Percentiles rank a stretch among this genome's conserved stretches.
Evolutionary conservation across 2,329 filamentous ascomycete species (phyloP).

Genomic region (Exophiala viscosa): DNA sequence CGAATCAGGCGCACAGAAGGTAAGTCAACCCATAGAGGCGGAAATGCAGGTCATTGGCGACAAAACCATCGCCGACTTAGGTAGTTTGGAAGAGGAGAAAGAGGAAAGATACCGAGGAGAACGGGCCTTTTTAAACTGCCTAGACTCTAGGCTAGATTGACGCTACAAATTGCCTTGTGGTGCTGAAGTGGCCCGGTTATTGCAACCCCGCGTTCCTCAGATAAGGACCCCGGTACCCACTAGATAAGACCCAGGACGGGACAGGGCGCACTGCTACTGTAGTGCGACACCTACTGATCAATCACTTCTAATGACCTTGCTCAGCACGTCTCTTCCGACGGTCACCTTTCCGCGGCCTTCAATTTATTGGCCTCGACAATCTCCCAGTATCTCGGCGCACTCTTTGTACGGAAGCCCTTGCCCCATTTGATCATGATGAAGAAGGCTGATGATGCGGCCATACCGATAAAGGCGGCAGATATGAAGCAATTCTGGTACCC

Average conservation of each 20-base stretch:
- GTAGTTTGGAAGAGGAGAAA: no score
- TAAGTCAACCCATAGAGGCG: no score
- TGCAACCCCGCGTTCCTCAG: neutral
- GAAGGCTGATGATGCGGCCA: constrained; percentile 38
- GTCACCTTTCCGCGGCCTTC: neutral
- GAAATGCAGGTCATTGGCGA: no score
- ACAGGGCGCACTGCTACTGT: no score
- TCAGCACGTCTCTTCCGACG: neutral
- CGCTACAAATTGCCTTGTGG: no score
- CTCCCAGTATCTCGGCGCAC: constrained; percentile 37
- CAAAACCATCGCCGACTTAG: no score
- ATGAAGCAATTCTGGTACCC: constrained; percentile 42
- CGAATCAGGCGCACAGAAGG: neutral
- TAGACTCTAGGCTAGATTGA: no score
- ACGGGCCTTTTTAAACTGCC: no score
- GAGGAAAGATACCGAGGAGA: no score
- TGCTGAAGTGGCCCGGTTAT: no score
- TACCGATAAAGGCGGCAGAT: constrained; percentile 38
- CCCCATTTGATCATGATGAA: constrained; percentile 40
- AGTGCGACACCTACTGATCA: neutral
- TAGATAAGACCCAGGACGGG: no score
- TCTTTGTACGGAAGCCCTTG: constrained; percentile 35
- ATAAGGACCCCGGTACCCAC: neutral
- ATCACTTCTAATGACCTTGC: neutral
- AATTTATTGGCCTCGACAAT: constrained; percentile 27